Evolutionary conservation across 176 grass and related monocot genomes (phyloP).

Genomic region (Rhynchospora pubera): DNA sequence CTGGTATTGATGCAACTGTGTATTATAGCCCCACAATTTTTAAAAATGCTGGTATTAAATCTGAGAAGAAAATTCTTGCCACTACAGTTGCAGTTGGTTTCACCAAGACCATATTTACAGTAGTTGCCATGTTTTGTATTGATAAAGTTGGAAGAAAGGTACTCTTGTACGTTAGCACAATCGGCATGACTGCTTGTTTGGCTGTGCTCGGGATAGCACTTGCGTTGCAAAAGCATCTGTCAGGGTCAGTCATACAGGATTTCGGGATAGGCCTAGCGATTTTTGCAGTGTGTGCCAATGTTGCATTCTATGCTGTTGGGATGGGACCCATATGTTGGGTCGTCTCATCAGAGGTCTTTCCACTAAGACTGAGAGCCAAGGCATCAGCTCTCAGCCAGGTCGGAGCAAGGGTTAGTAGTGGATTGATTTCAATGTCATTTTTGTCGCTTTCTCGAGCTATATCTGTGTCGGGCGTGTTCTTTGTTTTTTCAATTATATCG

Average conservation of each 20-base stretch:
- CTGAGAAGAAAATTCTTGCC: conserved; percentile 71
- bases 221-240: conserved; percentile 21
- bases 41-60: conserved; percentile 61
- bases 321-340: conserved; percentile 84
- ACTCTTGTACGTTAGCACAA: conserved; percentile 69
- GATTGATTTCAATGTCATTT: conserved; percentile 70
- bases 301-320: conserved; percentile 67
- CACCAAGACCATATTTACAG: conserved; percentile 63
- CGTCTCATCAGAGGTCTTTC: conserved; percentile 62
- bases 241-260: not conserved
- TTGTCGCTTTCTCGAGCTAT: conserved; percentile 57
- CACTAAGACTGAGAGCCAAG: conserved; percentile 62
- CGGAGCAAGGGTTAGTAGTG: conserved; percentile 62
- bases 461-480: conserved; percentile 63
- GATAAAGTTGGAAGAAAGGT: conserved; percentile 72
- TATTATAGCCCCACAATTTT: conserved; percentile 82
- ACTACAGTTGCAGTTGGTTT: conserved; percentile 66
- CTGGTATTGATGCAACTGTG: conserved; percentile 79
- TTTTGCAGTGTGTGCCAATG: conserved; percentile 60
- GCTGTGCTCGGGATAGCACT: conserved; percentile 47
- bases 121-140: conserved; percentile 66
- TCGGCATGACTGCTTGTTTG: conserved; percentile 75
- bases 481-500: conserved; percentile 47
- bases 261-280: conserved; percentile 54
- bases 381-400: conserved; percentile 70